Base-by-base conservation (phyloP, 371 early-diverging fungal species). In the Apophysomyces ossiformis region DNA sequence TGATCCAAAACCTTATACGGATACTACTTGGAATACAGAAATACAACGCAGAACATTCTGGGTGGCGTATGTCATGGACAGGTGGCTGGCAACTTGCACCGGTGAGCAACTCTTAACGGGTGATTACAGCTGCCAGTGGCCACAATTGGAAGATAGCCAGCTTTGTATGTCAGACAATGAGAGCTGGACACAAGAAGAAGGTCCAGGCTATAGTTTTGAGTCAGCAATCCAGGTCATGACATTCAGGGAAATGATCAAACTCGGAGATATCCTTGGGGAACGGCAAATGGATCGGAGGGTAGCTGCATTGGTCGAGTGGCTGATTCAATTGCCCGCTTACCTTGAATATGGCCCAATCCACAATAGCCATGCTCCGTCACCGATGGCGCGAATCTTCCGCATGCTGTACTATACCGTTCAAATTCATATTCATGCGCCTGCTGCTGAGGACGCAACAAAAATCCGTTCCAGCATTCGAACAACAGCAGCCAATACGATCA, bases 351-450 rank as follows among this genome's bases (percentile, higher is more conserved):
- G 57, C 56, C 70, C 50, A 4, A 60, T 61, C n/a, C 38, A 68
- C 9, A 66, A 67, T 12, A 62, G 64, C 21, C 13, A n/a, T 37
- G 65, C 73, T 16, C 75, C 80, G 6, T 76, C 76, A 5, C 73
- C 77, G 36, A 68, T 75, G 8, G 69, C 79, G 0, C 70, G 69
- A 13, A 47, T 83, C 16, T 83, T 71, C 46, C 78, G 74, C 32
- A 73, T 83, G 58, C 60, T 80, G 15, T 83, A 83, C 58, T 73
- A 83, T 59, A 75, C 83, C 2, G 77, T 74, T 21, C 83, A 76
- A 37, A 76, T 83, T 44, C 39, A 65, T 43, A 41, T 65, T n/a
- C 36, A 68, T 56, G 63, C 43, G n/a, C 39, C 37, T 37, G 8
- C 15, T 21, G 54, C 35, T 21, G 58, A 59, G 38, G 37, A 46